Evolutionary conservation across 768 basidiomycete genomes (phyloP), one percentile per base, ranked within the genome.

Genomic region (Kwoniella sp.): DNA sequence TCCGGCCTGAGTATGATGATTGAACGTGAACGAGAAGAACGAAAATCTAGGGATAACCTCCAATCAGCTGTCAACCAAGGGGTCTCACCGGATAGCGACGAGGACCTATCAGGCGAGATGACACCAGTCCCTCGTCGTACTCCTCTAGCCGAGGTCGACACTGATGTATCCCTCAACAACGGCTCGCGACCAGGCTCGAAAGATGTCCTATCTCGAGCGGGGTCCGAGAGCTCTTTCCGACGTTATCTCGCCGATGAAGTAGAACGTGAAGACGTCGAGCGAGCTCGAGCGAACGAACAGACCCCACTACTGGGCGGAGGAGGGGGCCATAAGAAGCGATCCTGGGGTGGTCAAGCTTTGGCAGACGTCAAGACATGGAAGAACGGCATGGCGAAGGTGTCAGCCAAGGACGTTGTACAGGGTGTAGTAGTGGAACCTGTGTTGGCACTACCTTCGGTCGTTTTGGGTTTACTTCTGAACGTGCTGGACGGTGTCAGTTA

Each of bases 401-500:
- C 79, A 1, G 59, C 63, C 54, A 59, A 45, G 48, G 79, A 79
- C 29, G 66, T 79, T 15, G 70, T 70, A 4, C 30, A 70, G 51
- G 70, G 67, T 1, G 66, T 55, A 1, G 59, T 82, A 15, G 47
- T 62, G 5, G 75, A 79, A 50, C 82, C 81, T 0, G 55, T 81
- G 56, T 73, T 75, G 53, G 65, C 73, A 9, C 45, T 94, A n/a
- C 93, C 94, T 0, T 90, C 92, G 0, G 92, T 94, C 2, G 76
- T 93, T 17, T 83, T 96, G 25, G 95, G 93, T 7, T 85, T 87
- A 69, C 79, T 97, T 38, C 82, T 98, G 63, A 98, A 97, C 73
- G 86, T 97, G 50, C 84, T 99, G 34, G 95, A 99, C 76, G 96
- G 93, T 11, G 88, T 99, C 58, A 92, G 90, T 50, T 97, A 98